A percentile compares a stretch with the other conserved stretches of the same genome.
Evolutionary conservation across 192 early-diverging fungal genomes (phyloP).

Genomic region (Backusella circina): DNA sequence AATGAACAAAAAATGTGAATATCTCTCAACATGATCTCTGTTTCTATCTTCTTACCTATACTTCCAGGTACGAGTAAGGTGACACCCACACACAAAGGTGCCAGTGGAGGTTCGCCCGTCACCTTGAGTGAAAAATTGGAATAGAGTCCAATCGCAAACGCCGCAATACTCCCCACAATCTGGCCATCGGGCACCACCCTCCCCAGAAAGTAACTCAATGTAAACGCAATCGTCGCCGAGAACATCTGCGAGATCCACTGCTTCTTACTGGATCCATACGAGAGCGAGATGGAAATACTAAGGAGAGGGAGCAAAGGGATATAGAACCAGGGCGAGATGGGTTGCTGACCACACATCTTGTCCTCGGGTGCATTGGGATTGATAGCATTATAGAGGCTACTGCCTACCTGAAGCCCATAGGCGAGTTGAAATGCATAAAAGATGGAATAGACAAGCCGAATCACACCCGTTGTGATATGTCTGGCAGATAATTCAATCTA

Average conservation of each 20-base stretch:
- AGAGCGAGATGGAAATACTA: constrained; percentile 48
- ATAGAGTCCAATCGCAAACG: constrained; percentile 32
- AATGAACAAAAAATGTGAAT: background rate
- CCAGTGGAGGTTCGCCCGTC: constrained; percentile 48
- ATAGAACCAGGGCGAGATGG: constrained; percentile 32
- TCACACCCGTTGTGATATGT: constrained; percentile 82
- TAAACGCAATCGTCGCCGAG: constrained; percentile 14
- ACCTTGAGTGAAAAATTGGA: constrained; percentile 28
- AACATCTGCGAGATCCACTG: constrained; percentile 26
- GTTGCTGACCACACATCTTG: background rate
- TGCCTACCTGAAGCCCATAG: constrained; percentile 59
- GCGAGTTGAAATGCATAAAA: constrained; percentile 81
- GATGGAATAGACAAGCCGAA: constrained; percentile 30
- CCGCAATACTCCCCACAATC: constrained; percentile 23
- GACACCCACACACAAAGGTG: constrained; percentile 78
- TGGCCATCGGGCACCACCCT: constrained; percentile 18
- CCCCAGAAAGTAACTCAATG: constrained; percentile 13
- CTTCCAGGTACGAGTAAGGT: constrained; percentile 82
- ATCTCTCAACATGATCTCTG: background rate
- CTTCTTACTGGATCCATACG: constrained; percentile 55
- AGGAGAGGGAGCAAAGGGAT: constrained; percentile 43
- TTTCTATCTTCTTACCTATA: constrained; percentile 24
- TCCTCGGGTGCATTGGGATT: constrained; percentile 19
- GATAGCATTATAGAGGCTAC: constrained; percentile 27
- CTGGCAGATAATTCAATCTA: constrained; percentile 80